Evolutionary conservation across 148 eudicot species (phyloP).

Genomic region (Hydrangea macrophylla): DNA sequence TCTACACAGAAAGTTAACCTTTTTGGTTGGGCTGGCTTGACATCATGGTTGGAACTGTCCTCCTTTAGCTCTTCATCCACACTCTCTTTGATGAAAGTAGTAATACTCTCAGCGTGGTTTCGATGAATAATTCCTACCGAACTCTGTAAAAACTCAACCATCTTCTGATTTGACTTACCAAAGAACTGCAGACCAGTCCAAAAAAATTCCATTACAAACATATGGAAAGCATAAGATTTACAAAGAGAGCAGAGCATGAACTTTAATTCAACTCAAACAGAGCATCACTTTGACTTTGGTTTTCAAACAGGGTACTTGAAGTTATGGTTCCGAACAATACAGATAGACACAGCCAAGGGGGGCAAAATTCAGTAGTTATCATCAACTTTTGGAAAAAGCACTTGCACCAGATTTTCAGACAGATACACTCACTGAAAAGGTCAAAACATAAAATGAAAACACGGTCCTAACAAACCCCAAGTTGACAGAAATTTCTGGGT

Average conservation of each 20-base stretch:
- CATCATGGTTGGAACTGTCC: constrained; percentile 35
- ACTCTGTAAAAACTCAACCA: constrained; percentile 80
- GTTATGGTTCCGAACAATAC: background rate
- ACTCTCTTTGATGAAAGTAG: constrained; percentile 68
- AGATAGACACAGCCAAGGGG: too few relatives aligned
- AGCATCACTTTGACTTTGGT: background rate
- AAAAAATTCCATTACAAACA: background rate
- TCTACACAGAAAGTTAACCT: constrained; percentile 90
- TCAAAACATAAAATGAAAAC: too few relatives aligned
- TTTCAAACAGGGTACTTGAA: background rate
- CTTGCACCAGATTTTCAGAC: background rate
- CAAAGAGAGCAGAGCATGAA: too few relatives aligned
- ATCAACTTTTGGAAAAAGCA: too few relatives aligned
- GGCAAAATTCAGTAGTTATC: background rate
- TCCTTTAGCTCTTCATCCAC: constrained; percentile 84
- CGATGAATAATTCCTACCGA: constrained; percentile 89
- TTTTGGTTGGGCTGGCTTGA: constrained; percentile 41
- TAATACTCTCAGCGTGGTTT: constrained; percentile 94
- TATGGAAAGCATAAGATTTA: too few relatives aligned
- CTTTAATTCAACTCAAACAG: background rate
- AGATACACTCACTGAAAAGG: too few relatives aligned
- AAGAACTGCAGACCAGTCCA: constrained; percentile 48
- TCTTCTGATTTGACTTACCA: constrained; percentile 68
- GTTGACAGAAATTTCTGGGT: too few relatives aligned
- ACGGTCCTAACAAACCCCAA: too few relatives aligned